A percentile compares a stretch with the other conserved stretches of the same genome.
Evolutionary conservation across 352 stramenopile species (phyloP).

Genomic region (Phytophthora kernoviae): DNA sequence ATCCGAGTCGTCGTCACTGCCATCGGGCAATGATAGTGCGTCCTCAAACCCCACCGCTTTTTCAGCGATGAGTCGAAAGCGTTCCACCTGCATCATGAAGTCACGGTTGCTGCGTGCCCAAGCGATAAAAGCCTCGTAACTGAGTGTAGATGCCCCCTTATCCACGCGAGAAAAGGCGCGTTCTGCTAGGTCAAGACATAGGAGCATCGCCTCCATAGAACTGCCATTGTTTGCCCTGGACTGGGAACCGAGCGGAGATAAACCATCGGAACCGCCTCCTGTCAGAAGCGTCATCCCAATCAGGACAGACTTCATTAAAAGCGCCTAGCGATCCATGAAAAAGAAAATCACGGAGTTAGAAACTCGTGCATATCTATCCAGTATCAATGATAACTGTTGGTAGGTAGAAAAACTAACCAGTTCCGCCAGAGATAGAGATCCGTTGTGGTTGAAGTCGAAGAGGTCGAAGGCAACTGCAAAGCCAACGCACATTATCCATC

Average conservation of each 20-base stretch:
- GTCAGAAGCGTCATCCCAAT: constrained; percentile 73
- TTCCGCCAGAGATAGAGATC: constrained; percentile 61
- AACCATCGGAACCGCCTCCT: constrained; percentile 25
- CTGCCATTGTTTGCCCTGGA: neutral
- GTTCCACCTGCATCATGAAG: constrained; percentile 87
- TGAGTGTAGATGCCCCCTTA: constrained; percentile 48
- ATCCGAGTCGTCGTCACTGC: constrained; percentile 79
- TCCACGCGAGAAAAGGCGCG: constrained; percentile 63
- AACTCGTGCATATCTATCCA: constrained; percentile 41
- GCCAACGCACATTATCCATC: neutral
- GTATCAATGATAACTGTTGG: constrained; percentile 3
- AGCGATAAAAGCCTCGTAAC: constrained; percentile 82
- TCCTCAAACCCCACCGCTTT: constrained; percentile 72
- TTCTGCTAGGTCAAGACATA: constrained; percentile 56
- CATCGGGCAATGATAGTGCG: constrained; percentile 61
- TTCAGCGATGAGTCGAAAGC: constrained; percentile 73
- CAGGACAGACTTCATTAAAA: constrained; percentile 85
- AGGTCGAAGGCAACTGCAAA: constrained; percentile 66
- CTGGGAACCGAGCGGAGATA: neutral
- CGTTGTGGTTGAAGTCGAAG: constrained; percentile 79
- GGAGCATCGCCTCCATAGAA: constrained; percentile 43
- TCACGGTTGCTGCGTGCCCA: constrained; percentile 84
- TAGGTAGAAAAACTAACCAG: constrained; percentile 53
- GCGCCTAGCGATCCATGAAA: constrained; percentile 32
- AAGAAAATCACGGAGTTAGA: neutral